Percentiles rank a stretch among this genome's conserved stretches.
These are phyloP conservation scores for Globisporangium solare DNA, from an alignment of 352 stramenopile genomes.

Conservation along the genomic window DNA sequence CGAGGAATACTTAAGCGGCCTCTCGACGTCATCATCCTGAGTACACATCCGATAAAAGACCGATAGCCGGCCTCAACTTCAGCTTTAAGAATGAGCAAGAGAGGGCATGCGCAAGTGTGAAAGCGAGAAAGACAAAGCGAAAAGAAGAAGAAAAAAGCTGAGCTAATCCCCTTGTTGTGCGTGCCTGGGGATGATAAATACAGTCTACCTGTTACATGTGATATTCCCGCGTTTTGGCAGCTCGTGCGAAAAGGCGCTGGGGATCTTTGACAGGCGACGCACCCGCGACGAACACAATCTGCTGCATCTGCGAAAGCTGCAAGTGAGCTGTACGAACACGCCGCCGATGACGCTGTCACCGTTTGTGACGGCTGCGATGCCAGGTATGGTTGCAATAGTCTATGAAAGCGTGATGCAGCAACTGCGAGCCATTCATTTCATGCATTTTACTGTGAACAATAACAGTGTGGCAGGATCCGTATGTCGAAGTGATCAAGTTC, in stretches of 20 bases:
- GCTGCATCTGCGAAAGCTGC: neutral
- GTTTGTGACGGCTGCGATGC: constrained; percentile 19
- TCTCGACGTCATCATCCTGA: constrained; percentile 43
- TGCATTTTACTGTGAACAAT: neutral
- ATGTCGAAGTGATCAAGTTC: constrained; percentile 82
- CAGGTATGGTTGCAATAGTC: constrained; percentile 17
- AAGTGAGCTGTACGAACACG: neutral
- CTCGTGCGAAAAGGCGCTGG: constrained; percentile 3
- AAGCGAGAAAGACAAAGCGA: neutral
- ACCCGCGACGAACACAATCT: neutral
- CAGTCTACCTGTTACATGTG: constrained; percentile 9
- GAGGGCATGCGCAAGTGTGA: too few relatives aligned
- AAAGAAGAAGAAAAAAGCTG: constrained; percentile 1
- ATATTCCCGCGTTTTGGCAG: neutral
- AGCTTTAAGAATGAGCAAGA: neutral
- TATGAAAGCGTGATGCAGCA: neutral
- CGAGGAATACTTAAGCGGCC: constrained; percentile 81
- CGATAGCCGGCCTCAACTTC: neutral
- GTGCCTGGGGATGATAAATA: constrained; percentile 7
- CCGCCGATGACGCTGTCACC: constrained; percentile 17
- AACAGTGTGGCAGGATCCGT: constrained; percentile 81
- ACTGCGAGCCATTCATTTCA: too few relatives aligned
- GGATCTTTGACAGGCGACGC: constrained; percentile 1
- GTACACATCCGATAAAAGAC: neutral
- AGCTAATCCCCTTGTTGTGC: neutral